Conservation (phyloP, 352 stramenopile genomes). For the Discostella stelligera region DNA sequence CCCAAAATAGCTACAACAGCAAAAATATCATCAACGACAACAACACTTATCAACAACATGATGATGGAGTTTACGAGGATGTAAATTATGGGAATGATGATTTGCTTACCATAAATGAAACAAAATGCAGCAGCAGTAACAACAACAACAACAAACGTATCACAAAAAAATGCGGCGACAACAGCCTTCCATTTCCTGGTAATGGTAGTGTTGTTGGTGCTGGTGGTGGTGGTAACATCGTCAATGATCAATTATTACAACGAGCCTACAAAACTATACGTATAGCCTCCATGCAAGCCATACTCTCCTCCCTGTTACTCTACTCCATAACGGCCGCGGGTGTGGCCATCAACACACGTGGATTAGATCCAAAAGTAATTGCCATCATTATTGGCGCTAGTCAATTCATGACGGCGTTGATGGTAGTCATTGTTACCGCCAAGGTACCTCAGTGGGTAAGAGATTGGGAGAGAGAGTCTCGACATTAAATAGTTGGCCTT, state of each 20-base stretch:
- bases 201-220: too few relatives aligned
- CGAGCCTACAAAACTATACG: constrained; percentile 27
- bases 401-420: constrained; percentile 31
- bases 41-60: too few relatives aligned
- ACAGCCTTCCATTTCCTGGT: too few relatives aligned
- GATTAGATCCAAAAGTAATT: constrained; percentile 37
- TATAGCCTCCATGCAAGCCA: constrained; percentile 18
- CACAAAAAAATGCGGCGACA: too few relatives aligned
- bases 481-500: not conserved
- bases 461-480: not conserved
- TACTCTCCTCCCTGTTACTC: constrained; percentile 26
- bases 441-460: constrained; percentile 56
- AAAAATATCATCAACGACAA: too few relatives aligned
- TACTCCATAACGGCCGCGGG: constrained; percentile 35
- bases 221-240: too few relatives aligned
- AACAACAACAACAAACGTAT: not conserved
- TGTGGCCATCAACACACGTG: constrained; percentile 32
- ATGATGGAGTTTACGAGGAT: too few relatives aligned
- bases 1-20: too few relatives aligned
- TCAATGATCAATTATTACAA: not conserved
- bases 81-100: too few relatives aligned
- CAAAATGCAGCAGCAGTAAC: not conserved
- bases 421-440: constrained; percentile 40
- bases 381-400: constrained; percentile 31
- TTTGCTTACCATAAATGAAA: too few relatives aligned